A percentile compares a stretch with the other conserved stretches of the same genome.
Evolutionary conservation across 176 grass and related monocot genomes (phyloP).

Genomic region (Cenchrus fungigraminus): DNA sequence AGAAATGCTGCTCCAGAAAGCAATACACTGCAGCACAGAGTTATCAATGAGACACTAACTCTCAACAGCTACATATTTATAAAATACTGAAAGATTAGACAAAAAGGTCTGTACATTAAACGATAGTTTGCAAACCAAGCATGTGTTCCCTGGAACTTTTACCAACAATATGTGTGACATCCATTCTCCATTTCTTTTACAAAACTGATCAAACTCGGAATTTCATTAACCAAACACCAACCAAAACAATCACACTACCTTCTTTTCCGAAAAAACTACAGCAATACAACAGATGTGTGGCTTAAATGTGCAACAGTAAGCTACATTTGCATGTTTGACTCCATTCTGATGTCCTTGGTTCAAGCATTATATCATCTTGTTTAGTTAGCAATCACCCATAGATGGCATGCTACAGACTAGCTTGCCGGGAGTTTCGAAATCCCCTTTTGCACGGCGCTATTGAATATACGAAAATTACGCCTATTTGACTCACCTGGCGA

Average conservation of each 20-base stretch:
- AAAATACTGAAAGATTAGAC: background rate
- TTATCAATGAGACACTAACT: background rate
- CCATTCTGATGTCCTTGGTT: background rate
- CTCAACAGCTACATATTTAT: background rate
- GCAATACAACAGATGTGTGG: background rate
- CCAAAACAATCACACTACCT: background rate
- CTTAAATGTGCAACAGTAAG: background rate
- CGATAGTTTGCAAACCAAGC: constrained; percentile 5
- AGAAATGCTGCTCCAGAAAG: constrained; percentile 63
- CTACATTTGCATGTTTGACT: background rate
- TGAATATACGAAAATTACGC: constrained; percentile 1
- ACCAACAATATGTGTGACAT: background rate
- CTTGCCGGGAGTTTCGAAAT: background rate
- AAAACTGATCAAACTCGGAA: background rate
- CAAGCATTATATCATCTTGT: background rate
- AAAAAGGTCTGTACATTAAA: too few species aligned
- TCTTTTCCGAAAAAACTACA: background rate
- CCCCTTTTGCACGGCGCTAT: background rate
- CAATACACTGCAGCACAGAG: constrained; percentile 52
- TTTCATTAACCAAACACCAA: background rate
- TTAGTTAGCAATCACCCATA: background rate
- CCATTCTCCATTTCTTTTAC: background rate
- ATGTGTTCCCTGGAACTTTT: background rate
- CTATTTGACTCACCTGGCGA: constrained; percentile 41
- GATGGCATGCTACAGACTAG: background rate